phyloP scores from a whole-genome alignment of 345 rosid species.

The Arabis hirsuta region DNA sequence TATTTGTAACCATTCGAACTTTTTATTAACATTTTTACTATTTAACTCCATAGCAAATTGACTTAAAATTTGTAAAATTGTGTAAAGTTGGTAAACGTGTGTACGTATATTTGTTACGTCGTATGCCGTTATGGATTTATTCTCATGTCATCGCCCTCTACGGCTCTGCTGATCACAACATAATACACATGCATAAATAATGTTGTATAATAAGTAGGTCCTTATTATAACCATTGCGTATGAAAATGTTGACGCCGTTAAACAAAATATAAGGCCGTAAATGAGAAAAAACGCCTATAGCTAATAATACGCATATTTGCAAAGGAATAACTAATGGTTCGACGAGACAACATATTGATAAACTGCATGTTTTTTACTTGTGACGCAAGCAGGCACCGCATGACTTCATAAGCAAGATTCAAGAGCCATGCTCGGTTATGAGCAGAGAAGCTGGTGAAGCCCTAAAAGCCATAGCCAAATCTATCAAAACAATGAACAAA shows the following conservation, averaged over 20 bases:
- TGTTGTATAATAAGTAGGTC: background rate
- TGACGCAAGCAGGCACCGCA: slow-evolving; percentile 53
- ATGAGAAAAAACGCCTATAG: background rate
- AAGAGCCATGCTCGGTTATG: slow-evolving; percentile 52
- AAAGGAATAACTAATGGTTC: background rate
- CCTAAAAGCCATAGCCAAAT: slow-evolving; percentile 57
- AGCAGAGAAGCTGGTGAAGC: slow-evolving; percentile 62
- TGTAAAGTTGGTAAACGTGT: slow-evolving; percentile 1
- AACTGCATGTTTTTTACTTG: slow-evolving; percentile 1
- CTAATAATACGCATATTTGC: background rate
- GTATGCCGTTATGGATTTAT: background rate
- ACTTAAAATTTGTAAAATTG: background rate
- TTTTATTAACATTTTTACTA: background rate
- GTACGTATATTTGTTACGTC: slow-evolving; percentile 17
- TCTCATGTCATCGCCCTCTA: background rate
- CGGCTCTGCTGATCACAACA: background rate
- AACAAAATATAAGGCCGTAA: background rate
- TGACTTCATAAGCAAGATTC: slow-evolving; percentile 50
- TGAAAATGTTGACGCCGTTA: background rate
- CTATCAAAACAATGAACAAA: slow-evolving; percentile 58
- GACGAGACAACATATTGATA: background rate
- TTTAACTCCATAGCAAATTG: background rate
- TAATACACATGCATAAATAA: slow-evolving; percentile 14
- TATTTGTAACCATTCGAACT: too few relatives aligned
- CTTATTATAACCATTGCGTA: background rate